Evolutionary conservation across 371 early-diverging fungal species (phyloP).

Genomic region (Mucor plumbeus): DNA sequence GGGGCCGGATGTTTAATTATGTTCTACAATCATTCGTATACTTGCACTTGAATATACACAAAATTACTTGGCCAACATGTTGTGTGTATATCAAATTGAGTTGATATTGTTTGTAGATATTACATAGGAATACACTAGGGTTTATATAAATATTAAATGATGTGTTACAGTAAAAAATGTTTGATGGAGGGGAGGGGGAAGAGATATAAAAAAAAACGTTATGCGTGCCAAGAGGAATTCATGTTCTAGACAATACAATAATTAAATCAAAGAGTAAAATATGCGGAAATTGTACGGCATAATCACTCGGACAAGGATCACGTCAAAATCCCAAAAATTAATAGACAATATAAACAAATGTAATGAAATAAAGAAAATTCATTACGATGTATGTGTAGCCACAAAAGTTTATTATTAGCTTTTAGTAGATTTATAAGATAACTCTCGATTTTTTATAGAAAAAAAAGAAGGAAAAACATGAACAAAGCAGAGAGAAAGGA

Average conservation of each 20-base stretch:
- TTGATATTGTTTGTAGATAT: too few species aligned
- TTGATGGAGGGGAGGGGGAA: too few species aligned
- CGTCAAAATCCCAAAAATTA: neutral
- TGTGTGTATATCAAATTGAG: too few species aligned
- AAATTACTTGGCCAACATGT: too few species aligned
- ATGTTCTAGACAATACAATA: neutral
- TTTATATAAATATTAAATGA: too few species aligned
- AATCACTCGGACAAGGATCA: neutral
- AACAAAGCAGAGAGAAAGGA: neutral
- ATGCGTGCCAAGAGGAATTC: too few species aligned
- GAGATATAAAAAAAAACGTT: too few species aligned
- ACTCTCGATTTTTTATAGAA: neutral
- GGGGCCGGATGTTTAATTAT: too few species aligned
- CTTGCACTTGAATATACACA: too few species aligned
- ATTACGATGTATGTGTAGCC: neutral
- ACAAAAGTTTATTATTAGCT: neutral
- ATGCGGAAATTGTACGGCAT: neutral
- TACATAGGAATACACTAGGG: too few species aligned
- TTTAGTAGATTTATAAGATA: neutral
- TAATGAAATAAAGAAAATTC: neutral
- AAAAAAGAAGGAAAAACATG: neutral
- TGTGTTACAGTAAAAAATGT: too few species aligned
- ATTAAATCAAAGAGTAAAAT: neutral
- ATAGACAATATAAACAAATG: neutral
- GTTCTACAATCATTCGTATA: too few species aligned